A percentile compares a stretch with the other conserved stretches of the same genome.
Conservation (phyloP, 192 early-diverging fungal genomes). For the Jimgerdemannia flammicorona region DNA sequence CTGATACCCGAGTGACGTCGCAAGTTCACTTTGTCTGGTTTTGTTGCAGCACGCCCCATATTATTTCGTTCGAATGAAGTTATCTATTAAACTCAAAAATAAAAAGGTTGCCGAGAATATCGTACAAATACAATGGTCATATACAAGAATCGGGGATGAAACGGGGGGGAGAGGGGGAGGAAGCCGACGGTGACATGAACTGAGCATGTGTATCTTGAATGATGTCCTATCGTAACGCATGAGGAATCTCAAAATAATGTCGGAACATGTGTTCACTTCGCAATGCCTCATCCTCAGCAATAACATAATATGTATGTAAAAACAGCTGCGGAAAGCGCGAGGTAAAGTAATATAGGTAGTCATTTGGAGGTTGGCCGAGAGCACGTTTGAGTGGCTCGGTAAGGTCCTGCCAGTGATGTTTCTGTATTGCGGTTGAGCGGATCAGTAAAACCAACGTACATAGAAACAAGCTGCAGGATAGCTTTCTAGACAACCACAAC, state of each 20-base stretch:
- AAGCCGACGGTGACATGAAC: too few species aligned
- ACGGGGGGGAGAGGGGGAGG: too few species aligned
- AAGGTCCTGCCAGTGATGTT: constrained; percentile 97
- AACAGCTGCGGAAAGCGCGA: constrained; percentile 86
- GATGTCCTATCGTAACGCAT: background rate
- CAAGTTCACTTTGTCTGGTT: background rate
- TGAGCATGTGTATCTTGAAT: background rate
- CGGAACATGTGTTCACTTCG: constrained; percentile 61
- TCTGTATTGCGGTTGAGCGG: constrained; percentile 40
- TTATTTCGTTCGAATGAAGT: too few species aligned
- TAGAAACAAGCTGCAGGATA: background rate
- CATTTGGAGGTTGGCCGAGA: constrained; percentile 82
- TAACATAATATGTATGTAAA: constrained; percentile 84
- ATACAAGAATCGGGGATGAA: too few species aligned
- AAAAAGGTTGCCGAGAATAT: too few species aligned
- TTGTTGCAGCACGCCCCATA: background rate
- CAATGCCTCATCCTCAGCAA: constrained; percentile 59
- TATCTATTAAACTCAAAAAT: too few species aligned
- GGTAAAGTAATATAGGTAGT: constrained; percentile 87
- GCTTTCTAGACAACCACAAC: background rate
- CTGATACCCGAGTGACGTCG: too few species aligned
- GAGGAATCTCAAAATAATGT: constrained; percentile 52
- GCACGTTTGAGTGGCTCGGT: constrained; percentile 68
- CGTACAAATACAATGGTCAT: too few species aligned
- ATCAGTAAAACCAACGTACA: constrained; percentile 16